Percentiles rank a stretch among this genome's conserved stretches.
Conservation (phyloP, 805 yeast genomes). For the Ogataea allantospora region DNA sequence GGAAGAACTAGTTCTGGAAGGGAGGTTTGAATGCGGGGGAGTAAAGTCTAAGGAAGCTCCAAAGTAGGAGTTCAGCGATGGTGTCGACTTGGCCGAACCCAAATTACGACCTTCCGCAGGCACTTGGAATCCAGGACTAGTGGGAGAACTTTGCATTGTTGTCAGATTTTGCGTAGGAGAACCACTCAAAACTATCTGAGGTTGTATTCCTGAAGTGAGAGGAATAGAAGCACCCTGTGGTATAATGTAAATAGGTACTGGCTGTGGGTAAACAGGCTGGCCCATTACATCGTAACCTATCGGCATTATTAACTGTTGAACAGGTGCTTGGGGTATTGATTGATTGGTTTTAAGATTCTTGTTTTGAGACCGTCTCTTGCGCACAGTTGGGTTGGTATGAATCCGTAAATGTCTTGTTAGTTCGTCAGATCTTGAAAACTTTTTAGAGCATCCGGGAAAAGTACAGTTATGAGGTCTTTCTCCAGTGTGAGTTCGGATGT, state of each 20-base stretch:
- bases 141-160: constrained; percentile 14
- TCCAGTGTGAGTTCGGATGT: constrained; percentile 89
- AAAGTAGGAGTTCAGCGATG: constrained; percentile 22
- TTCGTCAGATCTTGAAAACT: constrained; percentile 80
- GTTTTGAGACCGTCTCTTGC: constrained; percentile 43
- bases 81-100: constrained; percentile 25
- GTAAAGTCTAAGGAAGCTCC: constrained; percentile 20
- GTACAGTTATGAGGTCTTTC: constrained; percentile 87
- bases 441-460: constrained; percentile 76
- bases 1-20: constrained; percentile 34
- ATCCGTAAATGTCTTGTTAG: constrained; percentile 81
- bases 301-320: constrained; percentile 26
- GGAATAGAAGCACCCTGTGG: constrained; percentile 27
- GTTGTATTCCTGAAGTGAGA: constrained; percentile 13
- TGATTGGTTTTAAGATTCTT: constrained; percentile 9
- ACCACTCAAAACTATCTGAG: constrained; percentile 7
- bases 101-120: constrained; percentile 4
- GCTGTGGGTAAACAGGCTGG: constrained; percentile 32
- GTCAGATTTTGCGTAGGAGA: constrained; percentile 8
- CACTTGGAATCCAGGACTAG: constrained; percentile 15
- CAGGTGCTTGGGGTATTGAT: constrained; percentile 9
- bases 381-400: constrained; percentile 61
- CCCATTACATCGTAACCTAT: constrained; percentile 33
- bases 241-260: constrained; percentile 30
- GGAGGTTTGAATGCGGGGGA: constrained; percentile 30